Conservation (phyloP, 202 grass and related monocot species). For the Musa balbisiana region DNA sequence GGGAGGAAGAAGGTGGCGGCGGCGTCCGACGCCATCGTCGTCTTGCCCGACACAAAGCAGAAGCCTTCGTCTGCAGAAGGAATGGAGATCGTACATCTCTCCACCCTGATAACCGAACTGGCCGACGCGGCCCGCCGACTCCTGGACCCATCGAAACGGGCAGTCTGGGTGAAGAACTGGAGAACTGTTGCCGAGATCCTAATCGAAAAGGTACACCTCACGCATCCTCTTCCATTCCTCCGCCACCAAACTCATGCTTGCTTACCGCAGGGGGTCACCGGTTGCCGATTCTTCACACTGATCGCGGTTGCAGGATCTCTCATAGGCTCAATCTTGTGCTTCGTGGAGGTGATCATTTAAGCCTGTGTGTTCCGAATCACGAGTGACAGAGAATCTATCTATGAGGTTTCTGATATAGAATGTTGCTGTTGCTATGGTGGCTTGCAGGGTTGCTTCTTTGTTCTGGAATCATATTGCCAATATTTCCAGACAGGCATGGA, state of each 20-base stretch:
- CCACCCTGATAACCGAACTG: slow-evolving; percentile 33
- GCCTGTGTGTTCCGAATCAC: neutral
- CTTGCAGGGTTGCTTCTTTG: slow-evolving; percentile 57
- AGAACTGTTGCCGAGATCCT: slow-evolving; percentile 24
- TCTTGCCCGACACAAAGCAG: slow-evolving; percentile 16
- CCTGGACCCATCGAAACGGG: slow-evolving; percentile 9
- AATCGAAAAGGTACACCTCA: slow-evolving; percentile 36
- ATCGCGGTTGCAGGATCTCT: slow-evolving; percentile 76
- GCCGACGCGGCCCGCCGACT: slow-evolving; percentile 19
- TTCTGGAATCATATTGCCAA: slow-evolving; percentile 40
- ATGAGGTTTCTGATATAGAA: neutral
- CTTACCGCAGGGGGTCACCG: slow-evolving; percentile 37
- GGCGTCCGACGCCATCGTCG: slow-evolving; percentile 21
- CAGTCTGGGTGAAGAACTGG: slow-evolving; percentile 12
- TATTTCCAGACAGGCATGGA: slow-evolving; percentile 40
- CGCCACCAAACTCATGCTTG: neutral
- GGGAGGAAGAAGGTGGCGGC: slow-evolving; percentile 29
- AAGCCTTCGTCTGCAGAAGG: slow-evolving; percentile 1
- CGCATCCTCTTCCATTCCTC: neutral
- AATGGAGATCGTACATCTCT: slow-evolving; percentile 1
- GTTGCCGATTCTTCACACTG: slow-evolving; percentile 59
- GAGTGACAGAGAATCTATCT: neutral
- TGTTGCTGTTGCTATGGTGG: neutral
- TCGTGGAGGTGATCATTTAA: slow-evolving; percentile 43
- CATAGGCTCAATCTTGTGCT: slow-evolving; percentile 69